These are phyloP conservation scores for Aspergillus campestris DNA, from an alignment of 495 filamentous ascomycete genomes.

Conservation along the genomic window DNA sequence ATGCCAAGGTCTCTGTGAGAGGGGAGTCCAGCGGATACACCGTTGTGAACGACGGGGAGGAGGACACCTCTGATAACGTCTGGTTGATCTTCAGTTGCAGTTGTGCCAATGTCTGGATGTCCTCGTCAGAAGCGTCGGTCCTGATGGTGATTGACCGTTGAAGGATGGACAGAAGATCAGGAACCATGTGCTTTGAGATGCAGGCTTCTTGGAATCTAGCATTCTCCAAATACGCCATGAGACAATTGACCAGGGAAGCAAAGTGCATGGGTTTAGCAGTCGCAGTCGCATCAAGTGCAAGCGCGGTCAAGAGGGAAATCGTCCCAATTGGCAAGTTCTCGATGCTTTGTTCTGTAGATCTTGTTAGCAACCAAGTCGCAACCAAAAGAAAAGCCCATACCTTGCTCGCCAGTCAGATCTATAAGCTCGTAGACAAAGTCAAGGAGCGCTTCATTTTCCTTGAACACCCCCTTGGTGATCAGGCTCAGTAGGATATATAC, in stretches of 20 bases:
- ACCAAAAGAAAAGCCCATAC: constrained; percentile 9
- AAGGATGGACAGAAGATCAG: constrained; percentile 24
- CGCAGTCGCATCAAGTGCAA: constrained; percentile 18
- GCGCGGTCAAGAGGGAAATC: constrained; percentile 27
- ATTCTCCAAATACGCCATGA: constrained; percentile 29
- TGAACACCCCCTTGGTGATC: constrained; percentile 24
- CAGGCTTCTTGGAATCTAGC: constrained; percentile 35
- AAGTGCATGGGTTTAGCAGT: constrained; percentile 24
- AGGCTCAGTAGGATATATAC: constrained; percentile 34
- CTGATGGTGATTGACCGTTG: constrained; percentile 21
- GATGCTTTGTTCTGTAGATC: constrained; percentile 24
- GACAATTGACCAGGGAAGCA: constrained; percentile 24
- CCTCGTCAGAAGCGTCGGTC: constrained; percentile 30
- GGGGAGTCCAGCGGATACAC: constrained; percentile 40
- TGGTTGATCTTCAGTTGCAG: constrained; percentile 48
- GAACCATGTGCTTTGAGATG: constrained; percentile 26
- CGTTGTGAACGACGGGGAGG: constrained; percentile 44
- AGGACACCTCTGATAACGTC: constrained; percentile 56
- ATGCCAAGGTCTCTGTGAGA: constrained; percentile 44
- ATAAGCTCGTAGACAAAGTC: constrained; percentile 33
- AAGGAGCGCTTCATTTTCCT: constrained; percentile 25
- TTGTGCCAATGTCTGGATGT: constrained; percentile 43
- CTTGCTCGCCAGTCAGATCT: constrained; percentile 35
- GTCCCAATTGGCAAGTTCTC: constrained; percentile 33
- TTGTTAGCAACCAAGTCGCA: constrained; percentile 1